Conservation (phyloP, 768 basidiomycete genomes). For the Termitomyces sp. region DNA sequence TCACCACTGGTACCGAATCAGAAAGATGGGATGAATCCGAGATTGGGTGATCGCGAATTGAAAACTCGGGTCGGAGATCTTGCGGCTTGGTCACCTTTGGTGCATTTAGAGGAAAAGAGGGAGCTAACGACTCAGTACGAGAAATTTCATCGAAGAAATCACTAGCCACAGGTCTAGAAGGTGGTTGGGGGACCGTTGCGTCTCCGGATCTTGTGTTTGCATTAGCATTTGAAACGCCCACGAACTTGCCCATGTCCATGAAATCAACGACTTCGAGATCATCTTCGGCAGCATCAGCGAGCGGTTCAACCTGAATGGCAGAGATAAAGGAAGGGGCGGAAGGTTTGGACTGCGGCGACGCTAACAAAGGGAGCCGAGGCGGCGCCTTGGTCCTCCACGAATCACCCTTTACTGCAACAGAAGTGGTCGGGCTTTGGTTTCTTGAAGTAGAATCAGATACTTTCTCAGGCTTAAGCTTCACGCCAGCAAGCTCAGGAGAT, state of each 20-base stretch:
- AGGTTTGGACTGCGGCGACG: slow-evolving; percentile 8
- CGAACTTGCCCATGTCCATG: slow-evolving; percentile 66
- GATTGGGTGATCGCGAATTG: neutral
- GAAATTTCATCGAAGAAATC: slow-evolving; percentile 64
- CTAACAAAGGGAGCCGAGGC: neutral
- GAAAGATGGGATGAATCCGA: neutral
- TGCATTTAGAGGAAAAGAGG: slow-evolving; percentile 28
- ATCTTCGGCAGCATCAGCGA: slow-evolving; percentile 46
- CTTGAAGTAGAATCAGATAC: neutral
- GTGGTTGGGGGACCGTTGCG: slow-evolving; percentile 15
- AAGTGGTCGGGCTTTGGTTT: slow-evolving; percentile 19
- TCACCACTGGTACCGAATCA: neutral
- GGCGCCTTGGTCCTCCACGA: slow-evolving; percentile 59
- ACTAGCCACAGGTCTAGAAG: slow-evolving; percentile 51
- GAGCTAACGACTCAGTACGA: slow-evolving; percentile 7
- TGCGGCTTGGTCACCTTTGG: slow-evolving; percentile 27
- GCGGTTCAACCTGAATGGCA: slow-evolving; percentile 32
- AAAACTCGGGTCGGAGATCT: neutral
- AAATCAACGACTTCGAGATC: slow-evolving; percentile 80
- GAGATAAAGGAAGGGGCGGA: slow-evolving; percentile 24
- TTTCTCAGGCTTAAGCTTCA: neutral
- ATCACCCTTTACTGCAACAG: slow-evolving; percentile 34
- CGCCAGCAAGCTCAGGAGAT: slow-evolving; percentile 17
- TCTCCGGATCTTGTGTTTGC: slow-evolving; percentile 16
- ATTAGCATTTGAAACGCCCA: slow-evolving; percentile 33